Percentiles rank a stretch among this genome's conserved stretches.
phyloP scores from a whole-genome alignment of 2,329 filamentous ascomycete species.

The Aspergillus nomiae region DNA sequence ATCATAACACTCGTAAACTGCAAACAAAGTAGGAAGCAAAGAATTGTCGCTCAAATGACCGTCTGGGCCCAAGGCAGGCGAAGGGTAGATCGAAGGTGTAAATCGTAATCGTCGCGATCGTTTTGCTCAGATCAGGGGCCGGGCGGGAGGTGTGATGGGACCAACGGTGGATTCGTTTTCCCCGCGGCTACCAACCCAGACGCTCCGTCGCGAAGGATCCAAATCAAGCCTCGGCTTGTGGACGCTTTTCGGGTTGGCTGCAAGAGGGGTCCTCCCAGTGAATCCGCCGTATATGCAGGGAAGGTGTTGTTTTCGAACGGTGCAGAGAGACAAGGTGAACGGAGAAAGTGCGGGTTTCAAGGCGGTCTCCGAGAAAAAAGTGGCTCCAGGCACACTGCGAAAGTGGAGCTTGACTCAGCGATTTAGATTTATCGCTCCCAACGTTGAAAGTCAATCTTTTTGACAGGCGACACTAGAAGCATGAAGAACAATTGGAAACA shows the following conservation, averaged over 20 bases:
- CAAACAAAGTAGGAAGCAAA: background rate
- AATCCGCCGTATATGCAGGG: background rate
- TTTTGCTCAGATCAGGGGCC: conserved; percentile 15
- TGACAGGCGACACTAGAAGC: conserved; percentile 9
- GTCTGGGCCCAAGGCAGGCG: background rate
- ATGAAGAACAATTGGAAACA: conserved; percentile 1
- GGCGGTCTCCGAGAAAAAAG: conserved; percentile 4
- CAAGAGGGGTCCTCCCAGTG: background rate
- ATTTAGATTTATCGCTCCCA: conserved; percentile 2
- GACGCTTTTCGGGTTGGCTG: background rate
- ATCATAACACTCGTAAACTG: conserved; percentile 16
- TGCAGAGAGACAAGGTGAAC: background rate
- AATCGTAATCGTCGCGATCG: conserved; percentile 5
- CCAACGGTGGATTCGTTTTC: conserved; percentile 12
- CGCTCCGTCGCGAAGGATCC: conserved; percentile 10
- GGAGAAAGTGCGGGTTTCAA: background rate
- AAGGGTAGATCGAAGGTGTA: background rate
- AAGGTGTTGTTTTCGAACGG: background rate
- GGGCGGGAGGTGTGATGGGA: conserved; percentile 9
- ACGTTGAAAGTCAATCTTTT: conserved; percentile 7
- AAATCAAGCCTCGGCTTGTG: background rate
- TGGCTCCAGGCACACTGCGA: conserved; percentile 5
- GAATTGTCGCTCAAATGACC: background rate
- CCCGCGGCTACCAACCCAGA: conserved; percentile 14
- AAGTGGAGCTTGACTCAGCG: background rate